A percentile compares a stretch with the other conserved stretches of the same genome.
Conservation (phyloP, 805 yeast species). For the Cyberlindnera subsufficiens region DNA sequence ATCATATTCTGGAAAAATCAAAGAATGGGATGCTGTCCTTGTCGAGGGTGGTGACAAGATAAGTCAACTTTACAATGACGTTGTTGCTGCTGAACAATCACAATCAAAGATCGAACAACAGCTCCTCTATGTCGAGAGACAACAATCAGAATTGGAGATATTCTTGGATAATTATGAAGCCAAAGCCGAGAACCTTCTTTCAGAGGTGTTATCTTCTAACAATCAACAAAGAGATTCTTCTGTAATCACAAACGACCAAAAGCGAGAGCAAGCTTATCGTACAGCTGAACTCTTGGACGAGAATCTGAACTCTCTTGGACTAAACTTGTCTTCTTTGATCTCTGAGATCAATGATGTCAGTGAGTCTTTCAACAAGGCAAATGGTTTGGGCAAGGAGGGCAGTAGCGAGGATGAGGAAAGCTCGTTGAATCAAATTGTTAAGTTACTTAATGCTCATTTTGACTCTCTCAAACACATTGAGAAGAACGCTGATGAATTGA, state of each 20-base stretch:
- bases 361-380: conserved; percentile 68
- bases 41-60: conserved; percentile 85
- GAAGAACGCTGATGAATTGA: conserved; percentile 59
- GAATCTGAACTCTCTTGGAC: conserved; percentile 70
- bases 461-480: conserved; percentile 89
- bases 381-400: conserved; percentile 30
- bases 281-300: conserved; percentile 83
- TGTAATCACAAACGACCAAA: conserved; percentile 65
- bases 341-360: conserved; percentile 80
- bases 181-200: conserved; percentile 29
- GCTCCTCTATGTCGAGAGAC: conserved; percentile 77
- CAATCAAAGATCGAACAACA: conserved; percentile 86
- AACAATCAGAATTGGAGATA: conserved; percentile 85
- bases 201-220: conserved; percentile 31
- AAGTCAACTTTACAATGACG: conserved; percentile 67
- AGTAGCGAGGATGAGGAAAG: conserved; percentile 34
- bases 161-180: conserved; percentile 75
- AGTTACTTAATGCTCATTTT: conserved; percentile 79
- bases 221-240: conserved; percentile 21
- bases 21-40: conserved; percentile 80
- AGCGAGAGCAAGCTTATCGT: conserved; percentile 83
- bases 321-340: conserved; percentile 68
- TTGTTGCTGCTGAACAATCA: conserved; percentile 76
- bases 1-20: conserved; percentile 65
- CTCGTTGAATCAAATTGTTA: conserved; percentile 65